These are phyloP conservation scores for Eucommia ulmoides DNA, from an alignment of 257 asterid species.

Conservation along the genomic window DNA sequence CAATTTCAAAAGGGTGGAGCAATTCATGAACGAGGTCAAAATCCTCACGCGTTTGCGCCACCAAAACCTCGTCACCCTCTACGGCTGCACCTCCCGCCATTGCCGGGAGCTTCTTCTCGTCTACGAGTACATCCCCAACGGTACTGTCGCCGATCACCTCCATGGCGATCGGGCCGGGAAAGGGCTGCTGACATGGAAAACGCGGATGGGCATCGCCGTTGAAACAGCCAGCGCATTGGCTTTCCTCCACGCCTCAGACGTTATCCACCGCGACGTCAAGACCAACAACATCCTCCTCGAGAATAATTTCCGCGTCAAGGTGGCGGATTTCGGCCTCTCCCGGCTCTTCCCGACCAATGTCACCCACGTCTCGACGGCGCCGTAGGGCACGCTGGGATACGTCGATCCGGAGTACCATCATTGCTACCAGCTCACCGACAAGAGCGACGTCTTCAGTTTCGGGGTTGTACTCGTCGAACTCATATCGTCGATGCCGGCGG, in stretches of 20 bases:
- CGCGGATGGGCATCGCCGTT: slow-evolving; percentile 13
- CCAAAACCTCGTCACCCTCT: too few relatives aligned
- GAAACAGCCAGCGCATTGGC: slow-evolving; percentile 19
- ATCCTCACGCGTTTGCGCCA: too few relatives aligned
- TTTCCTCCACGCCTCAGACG: slow-evolving; percentile 15
- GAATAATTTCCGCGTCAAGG: slow-evolving; percentile 1
- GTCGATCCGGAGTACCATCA: slow-evolving; percentile 10
- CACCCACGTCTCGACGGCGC: slow-evolving; percentile 8
- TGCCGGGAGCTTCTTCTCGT: too few relatives aligned
- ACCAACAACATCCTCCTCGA: too few relatives aligned
- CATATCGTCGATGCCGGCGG: too few relatives aligned
- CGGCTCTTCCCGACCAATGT: slow-evolving; percentile 6
- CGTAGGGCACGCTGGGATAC: slow-evolving; percentile 12
- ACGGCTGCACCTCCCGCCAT: too few relatives aligned
- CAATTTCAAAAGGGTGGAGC: too few relatives aligned
- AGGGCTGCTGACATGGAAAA: slow-evolving; percentile 9
- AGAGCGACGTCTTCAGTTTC: slow-evolving; percentile 12
- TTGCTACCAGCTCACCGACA: slow-evolving; percentile 8
- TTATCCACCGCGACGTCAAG: slow-evolving; percentile 19
- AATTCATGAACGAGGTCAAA: too few relatives aligned
- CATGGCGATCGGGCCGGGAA: background rate
- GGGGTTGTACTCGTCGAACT: slow-evolving; percentile 18
- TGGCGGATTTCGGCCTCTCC: slow-evolving; percentile 7
- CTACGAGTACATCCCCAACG: too few relatives aligned
- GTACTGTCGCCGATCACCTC: too few relatives aligned